Conservation (phyloP, 2,329 filamentous ascomycete genomes). For the Aspergillus puulaauensis region DNA sequence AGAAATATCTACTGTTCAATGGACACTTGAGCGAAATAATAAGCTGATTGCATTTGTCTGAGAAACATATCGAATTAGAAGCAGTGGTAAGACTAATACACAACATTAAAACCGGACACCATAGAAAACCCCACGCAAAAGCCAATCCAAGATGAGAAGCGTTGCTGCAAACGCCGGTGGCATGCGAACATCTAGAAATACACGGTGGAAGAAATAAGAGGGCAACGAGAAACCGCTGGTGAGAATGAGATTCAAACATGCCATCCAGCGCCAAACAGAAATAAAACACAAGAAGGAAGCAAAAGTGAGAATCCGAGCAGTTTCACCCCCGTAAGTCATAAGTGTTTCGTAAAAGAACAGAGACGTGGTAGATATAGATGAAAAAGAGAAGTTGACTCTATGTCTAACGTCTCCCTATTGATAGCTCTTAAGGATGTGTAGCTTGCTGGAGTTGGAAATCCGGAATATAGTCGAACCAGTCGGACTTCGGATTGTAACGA, state of each 20-base stretch:
- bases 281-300: constrained; percentile 2
- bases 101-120: background rate
- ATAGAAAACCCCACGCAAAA: background rate
- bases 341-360: background rate
- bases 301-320: background rate
- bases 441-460: constrained; percentile 69
- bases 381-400: background rate
- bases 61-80: background rate
- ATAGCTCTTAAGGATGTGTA: constrained; percentile 22
- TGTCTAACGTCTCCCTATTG: background rate
- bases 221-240: background rate
- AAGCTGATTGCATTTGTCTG: background rate
- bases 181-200: constrained; percentile 19
- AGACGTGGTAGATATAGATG: background rate
- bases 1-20: background rate
- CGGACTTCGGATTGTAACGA: constrained; percentile 73
- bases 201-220: background rate
- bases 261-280: background rate
- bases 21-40: background rate
- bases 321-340: background rate
- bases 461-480: constrained; percentile 83
- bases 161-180: constrained; percentile 10
- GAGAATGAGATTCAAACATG: background rate
- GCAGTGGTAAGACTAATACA: background rate
- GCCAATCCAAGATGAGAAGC: constrained; percentile 3